Base-by-base conservation (phyloP, 164 flowering plant genomes). In the Tetrastigma voinierianum region DNA sequence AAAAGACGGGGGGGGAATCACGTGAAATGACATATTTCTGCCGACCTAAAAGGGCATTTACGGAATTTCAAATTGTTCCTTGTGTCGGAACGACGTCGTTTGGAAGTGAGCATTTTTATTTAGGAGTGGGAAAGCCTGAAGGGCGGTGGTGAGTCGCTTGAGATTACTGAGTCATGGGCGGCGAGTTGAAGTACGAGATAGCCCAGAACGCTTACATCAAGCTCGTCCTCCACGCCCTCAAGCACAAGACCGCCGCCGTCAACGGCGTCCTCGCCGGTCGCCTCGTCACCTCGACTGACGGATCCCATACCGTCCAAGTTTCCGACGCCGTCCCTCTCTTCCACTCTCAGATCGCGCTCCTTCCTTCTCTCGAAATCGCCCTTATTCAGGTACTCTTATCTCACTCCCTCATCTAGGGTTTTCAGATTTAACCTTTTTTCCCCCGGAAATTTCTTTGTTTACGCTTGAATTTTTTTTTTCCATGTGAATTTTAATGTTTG, bases 351-450 rank as follows among this genome's bases (percentile, higher is more conserved):
- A 83, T 96, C 76, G 87, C 86, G 46, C 89, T 93, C 59, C 89
- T 96, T 45, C 96, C 98, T 32, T 76, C 89, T 7, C 92, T 96
- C 57, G 99, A 96, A 83, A 90, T 96, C 79, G 87, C 99, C 12
- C 88, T 96, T 9, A 71, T 85, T 51, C 89, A 81, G 85, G 98
- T 93, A 56, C 40, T n/a, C 10, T 11, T 10, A 8, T 47, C 24
- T 32, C 66, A 6, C 65, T 20, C 51, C 25, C 64, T 6, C 9
- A 40, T 59, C 62, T 65, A 47, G 73, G 66, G 51, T 59, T 60
- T 54, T 62, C 40, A 7, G 15, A 0, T 54, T 20, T 54, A 2
- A 40, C 47, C 16, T 32, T 32, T 32, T 32, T 32, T 7, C 40
- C 40, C 40, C 40, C 6, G 40, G 40, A 32, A 32, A 32, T 32